These are phyloP conservation scores for Penicillium alfredii DNA, from an alignment of 495 filamentous ascomycete species.

Conservation along the genomic window DNA sequence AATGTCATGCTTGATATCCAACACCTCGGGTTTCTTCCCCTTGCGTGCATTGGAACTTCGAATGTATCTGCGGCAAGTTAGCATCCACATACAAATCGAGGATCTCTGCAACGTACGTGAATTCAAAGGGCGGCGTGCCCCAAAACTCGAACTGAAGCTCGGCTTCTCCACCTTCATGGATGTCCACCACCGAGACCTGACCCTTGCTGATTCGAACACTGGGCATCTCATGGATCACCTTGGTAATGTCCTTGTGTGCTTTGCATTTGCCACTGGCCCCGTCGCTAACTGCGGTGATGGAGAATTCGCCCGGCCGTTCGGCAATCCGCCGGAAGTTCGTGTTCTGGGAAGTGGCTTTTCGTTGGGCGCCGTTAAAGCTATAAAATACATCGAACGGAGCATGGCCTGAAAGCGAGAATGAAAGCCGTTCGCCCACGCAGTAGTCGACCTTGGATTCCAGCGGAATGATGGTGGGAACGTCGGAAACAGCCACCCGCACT, in stretches of 20 bases:
- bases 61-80: slow-evolving; percentile 56
- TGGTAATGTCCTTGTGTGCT: slow-evolving; percentile 66
- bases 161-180: slow-evolving; percentile 90
- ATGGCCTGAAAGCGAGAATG: slow-evolving; percentile 80
- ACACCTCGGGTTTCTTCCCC: slow-evolving; percentile 67
- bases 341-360: slow-evolving; percentile 68
- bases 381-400: slow-evolving; percentile 92
- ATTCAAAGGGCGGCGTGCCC: slow-evolving; percentile 94
- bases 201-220: slow-evolving; percentile 84
- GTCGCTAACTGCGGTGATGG: slow-evolving; percentile 78
- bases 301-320: slow-evolving; percentile 81
- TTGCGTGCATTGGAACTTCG: slow-evolving; percentile 75
- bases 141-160: slow-evolving; percentile 91
- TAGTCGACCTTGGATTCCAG: slow-evolving; percentile 84
- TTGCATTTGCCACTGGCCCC: slow-evolving; percentile 70
- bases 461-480: slow-evolving; percentile 82
- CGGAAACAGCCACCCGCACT: slow-evolving; percentile 82
- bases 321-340: slow-evolving; percentile 87
- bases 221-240: slow-evolving; percentile 84
- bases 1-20: slow-evolving; percentile 84
- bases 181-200: slow-evolving; percentile 70
- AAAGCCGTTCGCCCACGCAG: slow-evolving; percentile 90
- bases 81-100: not conserved
- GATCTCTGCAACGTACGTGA: slow-evolving; percentile 61
- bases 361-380: slow-evolving; percentile 67